Base-by-base conservation (phyloP, 352 stramenopile species). In the Phytopythium ostracodes region DNA sequence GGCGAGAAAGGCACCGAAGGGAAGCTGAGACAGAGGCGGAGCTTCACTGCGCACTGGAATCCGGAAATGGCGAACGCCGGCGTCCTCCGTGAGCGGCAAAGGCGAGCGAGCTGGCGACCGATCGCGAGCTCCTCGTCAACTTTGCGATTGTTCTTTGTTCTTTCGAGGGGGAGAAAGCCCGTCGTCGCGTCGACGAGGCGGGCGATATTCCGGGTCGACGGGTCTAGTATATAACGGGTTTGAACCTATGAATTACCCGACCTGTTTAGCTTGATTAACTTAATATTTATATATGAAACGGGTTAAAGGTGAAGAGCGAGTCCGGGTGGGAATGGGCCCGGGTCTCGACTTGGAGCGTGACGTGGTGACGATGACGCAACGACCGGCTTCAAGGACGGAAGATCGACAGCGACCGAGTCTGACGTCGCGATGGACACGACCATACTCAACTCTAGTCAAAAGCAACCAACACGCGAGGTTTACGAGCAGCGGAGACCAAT, bases 371-470 rank as follows among this genome's bases (percentile, higher is more conserved):
- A 52, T 29, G 29, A 56, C 29, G 10, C 15, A 29, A 56, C 50
- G 50, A 56, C 50, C 29, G 27, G 52, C 52, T 58, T 58, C 52
- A 58, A 58, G 18, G 52, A 58, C 52, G 50, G 50, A 56, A 56
- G 50, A 57, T 44, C 51, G 29, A 57, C 47, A 20, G 2, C 17
- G 15, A 44, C 31, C 31, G 31, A 36, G 36, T 50, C n/a, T 11
- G 44, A 31, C 11, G 44, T 52, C 22, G 44, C 10, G 22, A 22
- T 52, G 44, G n/a, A n/a, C n/a, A n/a, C n/a, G n/a, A n/a, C 46
- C 22, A 52, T 52, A 52, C 22, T 52, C 46, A 52, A 52, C 22
- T 52, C 46, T 17, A 52, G 46, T 52, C 46, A 52, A 52, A 49
- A 25, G 7, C 18, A n/a, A 17, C 42, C 42, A 3, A 7, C 29